These are phyloP conservation scores for Clavaria fumosa DNA, from an alignment of 768 basidiomycete species.

Conservation along the genomic window DNA sequence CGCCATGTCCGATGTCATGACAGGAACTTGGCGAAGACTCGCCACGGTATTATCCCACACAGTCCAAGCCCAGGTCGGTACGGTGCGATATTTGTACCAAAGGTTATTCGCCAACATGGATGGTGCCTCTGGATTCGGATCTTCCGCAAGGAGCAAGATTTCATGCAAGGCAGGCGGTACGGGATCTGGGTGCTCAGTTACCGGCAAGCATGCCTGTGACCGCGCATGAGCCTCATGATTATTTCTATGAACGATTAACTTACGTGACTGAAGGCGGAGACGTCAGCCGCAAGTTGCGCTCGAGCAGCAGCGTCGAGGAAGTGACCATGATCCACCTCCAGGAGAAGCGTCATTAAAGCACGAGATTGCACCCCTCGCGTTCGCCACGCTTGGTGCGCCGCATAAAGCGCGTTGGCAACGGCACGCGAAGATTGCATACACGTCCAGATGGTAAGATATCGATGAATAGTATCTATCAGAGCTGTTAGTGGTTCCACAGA, in stretches of 20 bases:
- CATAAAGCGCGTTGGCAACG: conserved; percentile 44
- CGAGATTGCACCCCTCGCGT: conserved; percentile 50
- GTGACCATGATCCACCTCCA: conserved; percentile 47
- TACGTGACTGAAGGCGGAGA: conserved; percentile 47
- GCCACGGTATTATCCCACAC: conserved; percentile 76
- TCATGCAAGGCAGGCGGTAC: conserved; percentile 42
- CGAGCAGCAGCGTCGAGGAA: conserved; percentile 41
- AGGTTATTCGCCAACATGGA: conserved; percentile 58
- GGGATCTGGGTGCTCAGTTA: conserved; percentile 22
- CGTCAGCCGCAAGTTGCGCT: conserved; percentile 44
- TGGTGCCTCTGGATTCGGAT: conserved; percentile 43
- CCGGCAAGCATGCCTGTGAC: too few species aligned
- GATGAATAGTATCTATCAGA: conserved; percentile 57
- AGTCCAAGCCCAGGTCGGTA: conserved; percentile 63
- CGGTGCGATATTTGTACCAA: conserved; percentile 71
- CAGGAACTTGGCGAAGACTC: conserved; percentile 52
- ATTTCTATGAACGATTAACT: conserved; percentile 14
- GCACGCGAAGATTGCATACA: conserved; percentile 49
- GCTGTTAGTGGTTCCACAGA: conserved; percentile 39
- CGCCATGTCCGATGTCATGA: conserved; percentile 32
- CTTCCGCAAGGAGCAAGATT: conserved; percentile 48
- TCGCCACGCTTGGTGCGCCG: conserved; percentile 49
- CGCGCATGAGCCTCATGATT: too few species aligned
- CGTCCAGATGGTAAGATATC: conserved; percentile 60
- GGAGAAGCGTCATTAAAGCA: conserved; percentile 42